phyloP scores from a whole-genome alignment of 495 filamentous ascomycete genomes.

The Aspergillus egyptiacus region DNA sequence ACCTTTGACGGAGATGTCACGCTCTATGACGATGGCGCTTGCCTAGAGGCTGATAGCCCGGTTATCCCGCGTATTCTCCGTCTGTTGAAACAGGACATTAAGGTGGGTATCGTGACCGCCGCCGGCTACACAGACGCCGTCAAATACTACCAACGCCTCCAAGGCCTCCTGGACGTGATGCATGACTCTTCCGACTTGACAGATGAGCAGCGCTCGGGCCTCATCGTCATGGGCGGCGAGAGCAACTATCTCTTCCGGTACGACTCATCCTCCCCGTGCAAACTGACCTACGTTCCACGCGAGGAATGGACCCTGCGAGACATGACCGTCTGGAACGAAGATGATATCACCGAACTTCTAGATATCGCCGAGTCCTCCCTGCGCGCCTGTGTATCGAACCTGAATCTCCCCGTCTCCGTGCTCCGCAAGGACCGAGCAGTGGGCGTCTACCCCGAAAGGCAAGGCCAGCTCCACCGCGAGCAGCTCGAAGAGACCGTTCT shows the following conservation, averaged over 20 bases:
- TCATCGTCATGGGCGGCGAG: slow-evolving; percentile 89
- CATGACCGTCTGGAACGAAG: slow-evolving; percentile 79
- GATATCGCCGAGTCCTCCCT: slow-evolving; percentile 82
- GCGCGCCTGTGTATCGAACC: slow-evolving; percentile 65
- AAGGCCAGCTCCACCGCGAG: slow-evolving; percentile 70
- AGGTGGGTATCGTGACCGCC: slow-evolving; percentile 92
- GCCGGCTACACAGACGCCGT: slow-evolving; percentile 87
- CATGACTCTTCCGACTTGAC: slow-evolving; percentile 54
- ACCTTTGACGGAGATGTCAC: slow-evolving; percentile 99
- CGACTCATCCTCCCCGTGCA: slow-evolving; percentile 29
- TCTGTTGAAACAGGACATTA: slow-evolving; percentile 55
- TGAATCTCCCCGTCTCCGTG: slow-evolving; percentile 69
- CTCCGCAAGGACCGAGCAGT: slow-evolving; percentile 91
- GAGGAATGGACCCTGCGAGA: slow-evolving; percentile 76
- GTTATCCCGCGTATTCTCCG: slow-evolving; percentile 72
- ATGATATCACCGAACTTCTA: slow-evolving; percentile 69
- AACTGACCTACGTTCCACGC: slow-evolving; percentile 56
- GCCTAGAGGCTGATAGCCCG: slow-evolving; percentile 63
- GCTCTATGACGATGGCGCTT: slow-evolving; percentile 88
- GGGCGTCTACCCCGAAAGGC: slow-evolving; percentile 64
- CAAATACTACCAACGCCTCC: slow-evolving; percentile 76
- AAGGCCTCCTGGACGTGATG: slow-evolving; percentile 81
- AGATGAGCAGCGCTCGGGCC: slow-evolving; percentile 57
- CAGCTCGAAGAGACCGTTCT: slow-evolving; percentile 93
- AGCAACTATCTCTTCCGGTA: slow-evolving; percentile 86